A percentile compares a stretch with the other conserved stretches of the same genome.
Evolutionary conservation across 257 asterid species (phyloP).

Genomic region (Petunia axillaris): DNA sequence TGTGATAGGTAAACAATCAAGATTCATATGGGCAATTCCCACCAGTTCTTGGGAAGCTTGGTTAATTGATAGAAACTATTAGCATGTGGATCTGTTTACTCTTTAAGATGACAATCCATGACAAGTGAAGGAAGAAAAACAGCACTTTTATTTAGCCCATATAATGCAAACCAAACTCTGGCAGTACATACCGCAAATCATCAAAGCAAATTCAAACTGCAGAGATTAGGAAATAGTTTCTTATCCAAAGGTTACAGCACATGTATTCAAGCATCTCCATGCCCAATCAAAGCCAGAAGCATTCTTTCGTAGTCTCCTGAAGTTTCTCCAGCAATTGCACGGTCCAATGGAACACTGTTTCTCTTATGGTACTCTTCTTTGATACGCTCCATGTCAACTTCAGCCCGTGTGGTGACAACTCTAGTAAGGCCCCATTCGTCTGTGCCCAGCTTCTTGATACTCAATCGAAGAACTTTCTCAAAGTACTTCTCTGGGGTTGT

Average conservation of each 20-base stretch:
- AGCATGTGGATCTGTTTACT: not conserved
- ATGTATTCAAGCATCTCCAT: constrained; percentile 42
- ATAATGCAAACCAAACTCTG: not conserved
- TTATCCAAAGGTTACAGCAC: not conserved
- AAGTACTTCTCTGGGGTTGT: constrained; percentile 70
- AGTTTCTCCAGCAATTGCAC: constrained; percentile 69
- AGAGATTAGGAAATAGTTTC: not conserved
- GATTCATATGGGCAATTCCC: no score
- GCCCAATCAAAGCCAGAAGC: constrained; percentile 70
- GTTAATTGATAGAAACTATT: not conserved
- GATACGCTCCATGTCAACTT: constrained; percentile 65
- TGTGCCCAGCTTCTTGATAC: constrained; percentile 65
- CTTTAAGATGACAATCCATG: not conserved
- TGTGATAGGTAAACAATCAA: no score
- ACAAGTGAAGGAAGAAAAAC: not conserved
- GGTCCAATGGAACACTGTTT: constrained; percentile 68
- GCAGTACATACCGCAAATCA: not conserved
- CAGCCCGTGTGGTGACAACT: constrained; percentile 80
- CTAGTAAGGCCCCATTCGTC: constrained; percentile 87
- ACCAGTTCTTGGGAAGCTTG: no score
- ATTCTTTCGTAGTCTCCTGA: constrained; percentile 74
- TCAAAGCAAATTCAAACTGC: constrained; percentile 4
- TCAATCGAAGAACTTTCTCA: constrained; percentile 71
- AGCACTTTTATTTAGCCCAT: not conserved
- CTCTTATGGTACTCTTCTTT: constrained; percentile 69